A percentile compares a stretch with the other conserved stretches of the same genome.
Conservation (phyloP, 192 early-diverging fungal species). For the Entomortierella parvispora region DNA sequence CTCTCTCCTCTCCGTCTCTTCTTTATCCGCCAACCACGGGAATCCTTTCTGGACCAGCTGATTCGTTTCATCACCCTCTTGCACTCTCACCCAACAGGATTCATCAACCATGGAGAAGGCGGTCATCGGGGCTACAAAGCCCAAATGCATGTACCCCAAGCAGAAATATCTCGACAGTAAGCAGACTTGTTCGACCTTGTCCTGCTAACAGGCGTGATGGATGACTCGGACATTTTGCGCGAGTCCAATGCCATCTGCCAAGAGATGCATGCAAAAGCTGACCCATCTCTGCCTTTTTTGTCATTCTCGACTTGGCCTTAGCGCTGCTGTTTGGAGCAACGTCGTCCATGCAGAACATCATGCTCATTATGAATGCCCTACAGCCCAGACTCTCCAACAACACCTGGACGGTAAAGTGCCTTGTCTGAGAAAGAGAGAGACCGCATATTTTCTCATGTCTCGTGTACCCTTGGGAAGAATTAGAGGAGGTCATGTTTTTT, state of each 20-base stretch:
- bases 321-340: constrained; percentile 42
- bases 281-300: neutral
- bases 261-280: no score
- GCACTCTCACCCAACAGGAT: constrained; percentile 1
- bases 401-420: constrained; percentile 45
- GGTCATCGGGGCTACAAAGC: constrained; percentile 80
- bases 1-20: neutral
- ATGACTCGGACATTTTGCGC: no score
- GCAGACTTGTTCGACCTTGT: neutral
- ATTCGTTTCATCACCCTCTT: no score
- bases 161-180: constrained; percentile 91
- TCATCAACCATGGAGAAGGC: constrained; percentile 60
- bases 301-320: neutral
- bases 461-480: neutral
- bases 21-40: no score
- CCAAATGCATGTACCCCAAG: constrained; percentile 93
- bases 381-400: constrained; percentile 48
- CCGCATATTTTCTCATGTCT: no score
- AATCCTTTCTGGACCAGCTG: no score
- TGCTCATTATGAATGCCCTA: constrained; percentile 50
- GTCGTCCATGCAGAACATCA: constrained; percentile 50
- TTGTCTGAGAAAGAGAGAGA: no score
- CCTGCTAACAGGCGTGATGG: no score
- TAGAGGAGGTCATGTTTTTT: no score
- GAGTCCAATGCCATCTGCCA: no score